Percentiles rank a stretch among this genome's conserved stretches.
phyloP scores from a whole-genome alignment of 306 rosid species.

The Trichosanthes truncata region DNA sequence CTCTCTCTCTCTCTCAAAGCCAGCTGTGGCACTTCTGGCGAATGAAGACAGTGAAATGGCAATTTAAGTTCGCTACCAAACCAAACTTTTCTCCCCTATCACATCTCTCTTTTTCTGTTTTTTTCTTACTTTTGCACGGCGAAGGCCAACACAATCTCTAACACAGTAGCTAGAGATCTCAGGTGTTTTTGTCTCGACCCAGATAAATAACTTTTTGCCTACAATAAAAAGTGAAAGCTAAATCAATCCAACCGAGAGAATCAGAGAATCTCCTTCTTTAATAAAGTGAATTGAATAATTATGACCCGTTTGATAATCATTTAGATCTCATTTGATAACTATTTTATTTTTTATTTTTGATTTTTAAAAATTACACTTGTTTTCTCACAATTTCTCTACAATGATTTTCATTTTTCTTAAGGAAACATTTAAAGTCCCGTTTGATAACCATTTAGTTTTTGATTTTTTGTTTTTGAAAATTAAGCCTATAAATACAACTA shows the following conservation, averaged over 20 bases:
- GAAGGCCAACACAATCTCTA: not conserved
- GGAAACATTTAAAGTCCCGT: too few relatives aligned
- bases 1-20: not conserved
- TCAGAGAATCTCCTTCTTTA: not conserved
- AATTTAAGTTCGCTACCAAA: not conserved
- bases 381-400: too few relatives aligned
- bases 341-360: too few relatives aligned
- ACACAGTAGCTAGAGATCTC: not conserved
- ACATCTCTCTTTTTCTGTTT: not conserved
- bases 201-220: not conserved
- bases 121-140: not conserved
- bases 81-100: not conserved
- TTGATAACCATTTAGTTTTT: too few relatives aligned
- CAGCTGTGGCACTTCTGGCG: constrained; percentile 7
- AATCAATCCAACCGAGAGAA: not conserved
- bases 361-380: too few relatives aligned
- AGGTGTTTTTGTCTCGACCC: not conserved
- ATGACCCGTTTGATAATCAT: too few relatives aligned
- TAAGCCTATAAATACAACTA: too few relatives aligned
- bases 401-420: too few relatives aligned
- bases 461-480: too few relatives aligned
- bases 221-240: not conserved
- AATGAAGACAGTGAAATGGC: not conserved
- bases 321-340: too few relatives aligned
- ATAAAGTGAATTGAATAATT: not conserved